Percentiles rank a stretch among this genome's conserved stretches.
These are phyloP conservation scores for Colletotrichum sp. DNA, from an alignment of 2,329 filamentous ascomycete genomes.

Conservation along the genomic window DNA sequence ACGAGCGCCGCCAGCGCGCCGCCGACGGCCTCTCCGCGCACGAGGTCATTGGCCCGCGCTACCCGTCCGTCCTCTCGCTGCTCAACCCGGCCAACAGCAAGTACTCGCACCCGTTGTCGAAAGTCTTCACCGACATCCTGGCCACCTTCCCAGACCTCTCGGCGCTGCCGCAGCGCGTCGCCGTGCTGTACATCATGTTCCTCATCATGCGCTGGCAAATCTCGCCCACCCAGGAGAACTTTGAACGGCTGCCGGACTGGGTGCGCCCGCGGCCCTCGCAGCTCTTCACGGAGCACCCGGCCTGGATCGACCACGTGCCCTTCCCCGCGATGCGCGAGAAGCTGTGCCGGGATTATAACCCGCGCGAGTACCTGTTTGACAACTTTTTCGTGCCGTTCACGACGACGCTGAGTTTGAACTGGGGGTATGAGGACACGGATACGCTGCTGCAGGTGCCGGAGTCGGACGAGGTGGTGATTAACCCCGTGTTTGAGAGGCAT, in stretches of 20 bases:
- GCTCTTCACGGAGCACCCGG: conserved; percentile 70
- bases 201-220: conserved; percentile 87
- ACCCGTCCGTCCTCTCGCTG: conserved; percentile 80
- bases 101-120: conserved; percentile 78
- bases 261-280: conserved; percentile 71
- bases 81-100: conserved; percentile 70
- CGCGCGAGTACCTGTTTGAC: conserved; percentile 68
- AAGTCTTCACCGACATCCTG: conserved; percentile 85
- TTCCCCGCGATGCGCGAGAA: conserved; percentile 79
- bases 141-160: conserved; percentile 82
- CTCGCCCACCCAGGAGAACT: conserved; percentile 78
- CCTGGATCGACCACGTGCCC: conserved; percentile 83
- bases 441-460: conserved; percentile 66
- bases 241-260: conserved; percentile 78
- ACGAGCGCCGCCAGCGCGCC: conserved; percentile 69
- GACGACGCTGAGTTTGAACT: conserved; percentile 77
- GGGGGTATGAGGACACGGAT: conserved; percentile 80
- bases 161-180: conserved; percentile 81
- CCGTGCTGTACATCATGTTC: conserved; percentile 86
- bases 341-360: conserved; percentile 56
- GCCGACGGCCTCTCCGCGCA: conserved; percentile 67
- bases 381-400: conserved; percentile 87
- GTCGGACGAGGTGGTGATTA: conserved; percentile 75
- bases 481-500: conserved; percentile 86
- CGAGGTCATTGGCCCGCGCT: conserved; percentile 75